These are phyloP conservation scores for Geotrichum macrosporum DNA, from an alignment of 1,139 yeast species.

Conservation along the genomic window DNA sequence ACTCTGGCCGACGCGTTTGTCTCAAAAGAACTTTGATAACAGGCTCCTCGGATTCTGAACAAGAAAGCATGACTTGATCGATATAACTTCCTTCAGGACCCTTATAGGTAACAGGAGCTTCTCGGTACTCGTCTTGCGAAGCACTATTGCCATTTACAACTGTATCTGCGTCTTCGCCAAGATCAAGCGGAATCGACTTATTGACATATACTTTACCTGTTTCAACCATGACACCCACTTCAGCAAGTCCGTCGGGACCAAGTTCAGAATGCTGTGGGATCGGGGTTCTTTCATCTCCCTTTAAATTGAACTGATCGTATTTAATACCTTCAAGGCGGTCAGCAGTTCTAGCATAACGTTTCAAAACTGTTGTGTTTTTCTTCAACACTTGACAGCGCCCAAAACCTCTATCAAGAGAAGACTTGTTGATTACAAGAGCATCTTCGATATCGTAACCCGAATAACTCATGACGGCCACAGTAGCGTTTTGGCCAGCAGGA, in stretches of 20 bases:
- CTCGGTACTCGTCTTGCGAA: constrained; percentile 56
- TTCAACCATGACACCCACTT: constrained; percentile 85
- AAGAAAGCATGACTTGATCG: constrained; percentile 97
- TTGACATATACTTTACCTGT: constrained; percentile 93
- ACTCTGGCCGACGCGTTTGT: constrained; percentile 96
- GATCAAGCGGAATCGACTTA: constrained; percentile 85
- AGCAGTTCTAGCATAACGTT: constrained; percentile 87
- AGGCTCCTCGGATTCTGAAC: constrained; percentile 92
- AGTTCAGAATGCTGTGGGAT: constrained; percentile 80
- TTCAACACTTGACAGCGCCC: constrained; percentile 97
- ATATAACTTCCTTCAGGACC: constrained; percentile 95
- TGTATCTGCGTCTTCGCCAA: constrained; percentile 51
- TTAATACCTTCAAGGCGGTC: constrained; percentile 91
- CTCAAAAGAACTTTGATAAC: constrained; percentile 84
- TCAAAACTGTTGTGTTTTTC: constrained; percentile 82
- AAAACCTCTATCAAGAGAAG: constrained; percentile 96
- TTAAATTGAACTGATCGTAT: constrained; percentile 53
- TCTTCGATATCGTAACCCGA: constrained; percentile 99
- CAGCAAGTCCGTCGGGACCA: constrained; percentile 96
- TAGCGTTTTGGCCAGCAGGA: constrained; percentile 98
- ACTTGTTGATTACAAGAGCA: constrained; percentile 96
- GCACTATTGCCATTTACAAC: constrained; percentile 30
- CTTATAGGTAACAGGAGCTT: constrained; percentile 84
- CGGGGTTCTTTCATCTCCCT: constrained; percentile 46
- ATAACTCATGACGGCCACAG: constrained; percentile 96